Conservation (phyloP, 1,284 basidiomycete species). For the Stygiomarasmius scandens region DNA sequence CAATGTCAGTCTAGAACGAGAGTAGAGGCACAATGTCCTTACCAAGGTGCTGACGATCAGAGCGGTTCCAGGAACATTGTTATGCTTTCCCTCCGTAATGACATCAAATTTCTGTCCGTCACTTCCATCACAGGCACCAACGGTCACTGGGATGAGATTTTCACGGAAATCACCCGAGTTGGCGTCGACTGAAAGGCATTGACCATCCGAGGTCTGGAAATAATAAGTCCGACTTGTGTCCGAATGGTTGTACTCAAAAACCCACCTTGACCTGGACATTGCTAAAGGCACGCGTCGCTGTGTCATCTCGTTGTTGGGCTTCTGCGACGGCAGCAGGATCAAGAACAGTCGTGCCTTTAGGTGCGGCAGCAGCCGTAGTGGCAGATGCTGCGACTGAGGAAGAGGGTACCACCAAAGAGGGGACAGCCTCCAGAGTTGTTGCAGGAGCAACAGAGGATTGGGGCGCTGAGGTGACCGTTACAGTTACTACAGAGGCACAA, state of each 20-base stretch:
- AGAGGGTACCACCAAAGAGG: constrained; percentile 1
- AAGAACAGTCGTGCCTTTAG: constrained; percentile 9
- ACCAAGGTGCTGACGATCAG: constrained; percentile 20
- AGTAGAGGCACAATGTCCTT: background rate
- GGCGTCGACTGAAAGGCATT: constrained; percentile 21
- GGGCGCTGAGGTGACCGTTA: constrained; percentile 4
- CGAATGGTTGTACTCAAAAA: no score
- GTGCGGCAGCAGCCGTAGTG: background rate
- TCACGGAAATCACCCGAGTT: constrained; percentile 26
- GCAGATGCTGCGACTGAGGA: background rate
- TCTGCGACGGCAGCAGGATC: constrained; percentile 11
- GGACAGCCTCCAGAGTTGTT: background rate
- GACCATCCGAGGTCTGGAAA: constrained; percentile 20
- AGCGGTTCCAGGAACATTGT: constrained; percentile 16
- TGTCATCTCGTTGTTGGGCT: constrained; percentile 19
- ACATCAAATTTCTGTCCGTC: constrained; percentile 24
- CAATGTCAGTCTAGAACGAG: background rate
- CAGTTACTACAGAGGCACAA: background rate
- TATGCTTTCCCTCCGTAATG: constrained; percentile 21
- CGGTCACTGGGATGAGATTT: constrained; percentile 23
- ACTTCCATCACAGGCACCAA: constrained; percentile 21
- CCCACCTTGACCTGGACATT: constrained; percentile 17
- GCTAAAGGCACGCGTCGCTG: constrained; percentile 21
- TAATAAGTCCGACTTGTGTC: background rate
- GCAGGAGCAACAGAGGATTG: constrained; percentile 10